These are phyloP conservation scores for Gautieria morchelliformis DNA, from an alignment of 768 basidiomycete species.

Conservation along the genomic window DNA sequence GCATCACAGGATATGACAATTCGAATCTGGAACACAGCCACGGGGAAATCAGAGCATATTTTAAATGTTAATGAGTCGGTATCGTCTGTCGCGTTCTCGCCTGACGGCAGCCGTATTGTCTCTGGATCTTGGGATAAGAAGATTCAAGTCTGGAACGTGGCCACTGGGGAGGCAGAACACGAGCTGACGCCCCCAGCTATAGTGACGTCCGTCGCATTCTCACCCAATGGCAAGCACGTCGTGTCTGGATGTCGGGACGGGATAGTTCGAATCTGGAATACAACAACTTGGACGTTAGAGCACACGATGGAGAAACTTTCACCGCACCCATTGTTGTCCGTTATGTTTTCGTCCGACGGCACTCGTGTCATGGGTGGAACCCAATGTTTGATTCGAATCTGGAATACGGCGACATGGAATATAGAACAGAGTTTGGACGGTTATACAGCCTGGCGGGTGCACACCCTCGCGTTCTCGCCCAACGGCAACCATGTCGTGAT, in stretches of 20 bases:
- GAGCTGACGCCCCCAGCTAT: not conserved
- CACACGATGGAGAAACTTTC: not conserved
- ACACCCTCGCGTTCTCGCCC: too few relatives aligned
- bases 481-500: too few relatives aligned
- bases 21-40: constrained; percentile 13
- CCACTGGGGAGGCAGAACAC: not conserved
- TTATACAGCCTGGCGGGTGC: too few relatives aligned
- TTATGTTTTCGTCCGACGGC: not conserved
- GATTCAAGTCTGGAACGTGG: not conserved
- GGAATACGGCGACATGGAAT: not conserved
- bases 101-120: constrained; percentile 1
- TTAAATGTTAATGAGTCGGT: not conserved
- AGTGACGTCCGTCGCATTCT: not conserved
- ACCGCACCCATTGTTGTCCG: not conserved
- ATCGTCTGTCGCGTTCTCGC: not conserved
- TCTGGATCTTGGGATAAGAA: not conserved
- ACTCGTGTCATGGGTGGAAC: not conserved
- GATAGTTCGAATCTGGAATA: constrained; percentile 2
- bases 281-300: not conserved
- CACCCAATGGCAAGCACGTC: not conserved
- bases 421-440: too few relatives aligned
- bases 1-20: not conserved
- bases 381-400: not conserved
- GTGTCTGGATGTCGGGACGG: constrained; percentile 10
- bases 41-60: constrained; percentile 17